Evolutionary conservation across 371 early-diverging fungal species (phyloP).

Genomic region (Parasitella parasitica): DNA sequence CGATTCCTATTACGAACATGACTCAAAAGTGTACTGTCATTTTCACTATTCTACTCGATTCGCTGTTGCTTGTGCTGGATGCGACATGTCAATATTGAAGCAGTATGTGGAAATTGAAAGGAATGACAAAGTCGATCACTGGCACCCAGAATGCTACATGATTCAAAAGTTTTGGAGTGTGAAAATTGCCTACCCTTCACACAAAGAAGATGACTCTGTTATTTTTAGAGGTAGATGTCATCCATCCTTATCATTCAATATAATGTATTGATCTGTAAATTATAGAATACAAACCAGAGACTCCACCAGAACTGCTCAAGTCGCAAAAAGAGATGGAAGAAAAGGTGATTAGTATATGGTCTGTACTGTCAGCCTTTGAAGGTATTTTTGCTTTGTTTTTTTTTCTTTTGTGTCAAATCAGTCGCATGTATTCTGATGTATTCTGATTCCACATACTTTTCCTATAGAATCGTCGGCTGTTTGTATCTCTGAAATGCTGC

Average conservation of each 20-base stretch:
- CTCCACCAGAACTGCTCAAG: slow-evolving; percentile 19
- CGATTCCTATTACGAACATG: slow-evolving; percentile 95
- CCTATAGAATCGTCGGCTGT: slow-evolving; percentile 88
- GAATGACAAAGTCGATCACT: slow-evolving; percentile 76
- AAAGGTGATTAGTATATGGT: slow-evolving; percentile 84
- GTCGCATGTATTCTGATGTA: not conserved
- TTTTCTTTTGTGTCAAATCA: not conserved
- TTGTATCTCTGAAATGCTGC: slow-evolving; percentile 95
- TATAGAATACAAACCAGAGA: slow-evolving; percentile 21
- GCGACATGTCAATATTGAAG: slow-evolving; percentile 88
- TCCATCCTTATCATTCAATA: no score
- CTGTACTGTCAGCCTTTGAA: slow-evolving; percentile 89
- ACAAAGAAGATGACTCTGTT: slow-evolving; percentile 14
- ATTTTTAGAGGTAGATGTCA: not conserved
- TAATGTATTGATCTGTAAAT: no score
- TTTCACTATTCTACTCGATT: slow-evolving; percentile 90
- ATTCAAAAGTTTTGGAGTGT: slow-evolving; percentile 92
- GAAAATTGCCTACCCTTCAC: slow-evolving; percentile 46
- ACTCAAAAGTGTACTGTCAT: slow-evolving; percentile 90
- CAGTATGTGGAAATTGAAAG: slow-evolving; percentile 90
- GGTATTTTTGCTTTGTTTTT: slow-evolving; percentile 7
- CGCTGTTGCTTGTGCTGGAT: slow-evolving; percentile 91
- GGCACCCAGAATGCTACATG: slow-evolving; percentile 99
- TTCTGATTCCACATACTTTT: no score
- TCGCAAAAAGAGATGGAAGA: slow-evolving; percentile 61